Evolutionary conservation across 2,329 filamentous ascomycete genomes (phyloP), one percentile per base, ranked within the genome.

Genomic region (Hansfordia pulvinata): DNA sequence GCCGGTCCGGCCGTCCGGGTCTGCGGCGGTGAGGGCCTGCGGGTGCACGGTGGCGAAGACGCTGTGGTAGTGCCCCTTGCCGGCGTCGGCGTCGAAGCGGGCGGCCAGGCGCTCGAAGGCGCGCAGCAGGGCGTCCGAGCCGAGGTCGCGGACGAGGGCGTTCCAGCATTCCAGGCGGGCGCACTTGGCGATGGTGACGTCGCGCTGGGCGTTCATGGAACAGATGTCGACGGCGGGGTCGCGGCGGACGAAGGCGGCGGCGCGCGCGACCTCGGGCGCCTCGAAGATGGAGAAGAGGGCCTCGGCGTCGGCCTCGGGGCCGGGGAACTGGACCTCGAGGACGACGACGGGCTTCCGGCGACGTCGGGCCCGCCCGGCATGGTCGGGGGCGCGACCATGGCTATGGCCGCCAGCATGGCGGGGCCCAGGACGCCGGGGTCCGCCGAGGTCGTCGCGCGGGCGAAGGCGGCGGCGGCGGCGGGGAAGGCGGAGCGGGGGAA

Each of bases 341-440:
- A 25, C 4, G 16, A 33, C n/a, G 16, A 30, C 18, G 4, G 18
- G 22, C 19, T 28, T 6, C 10, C 25, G 14, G 10, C 25, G n/a
- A n/a, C n/a, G n/a, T n/a, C n/a, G n/a, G n/a, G n/a, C n/a, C n/a
- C 17, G 18, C 20, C 30, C 9, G 25, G 21, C 18, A 13, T 28
- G 19, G 14, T 15, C 10, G 19, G 28, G 4, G 25, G 25, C 15
- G 22, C 31, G 15, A 19, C 10, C 4, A 50, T 50, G 33, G n/a
- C n/a, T n/a, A n/a, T n/a, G n/a, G n/a, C n/a, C n/a, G n/a, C n/a
- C n/a, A n/a, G n/a, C n/a, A n/a, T n/a, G n/a, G n/a, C n/a, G n/a
- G n/a, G n/a, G n/a, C n/a, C n/a, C n/a, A n/a, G n/a, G n/a, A n/a
- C n/a, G n/a, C n/a, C n/a, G n/a, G n/a, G n/a, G n/a, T n/a, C n/a